Base-by-base conservation (phyloP, 495 filamentous ascomycete species). In the Hypoxylon lienhwacheense region DNA sequence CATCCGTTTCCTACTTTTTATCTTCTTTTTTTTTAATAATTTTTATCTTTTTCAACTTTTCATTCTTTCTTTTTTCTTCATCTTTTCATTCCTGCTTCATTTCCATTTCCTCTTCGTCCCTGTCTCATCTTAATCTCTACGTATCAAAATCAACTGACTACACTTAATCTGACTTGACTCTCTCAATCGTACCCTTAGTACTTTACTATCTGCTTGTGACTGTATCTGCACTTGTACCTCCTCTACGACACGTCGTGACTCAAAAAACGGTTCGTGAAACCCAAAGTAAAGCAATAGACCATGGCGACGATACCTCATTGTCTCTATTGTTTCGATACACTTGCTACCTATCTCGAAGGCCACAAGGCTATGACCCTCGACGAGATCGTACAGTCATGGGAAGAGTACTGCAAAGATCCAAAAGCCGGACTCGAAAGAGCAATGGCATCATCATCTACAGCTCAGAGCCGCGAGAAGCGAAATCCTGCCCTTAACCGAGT, bases 281-380 rank as follows among this genome's bases (percentile, higher is more conserved):
- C 20, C 14, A 35, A 31, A 37, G 31, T 22, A 15, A 15, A 60
- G 5, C 36, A 64, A n/a, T 12, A n/a, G 17, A 41, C 20, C 51
- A 98, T 97, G 92, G 91, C 93, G 19, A 85, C 84, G 31, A 66
- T 79, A 39, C 84, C 84, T 32, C 91, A 97, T 61, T 97, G 91
- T 66, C 84, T 88, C 51, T 95, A 84, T 72, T 95, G 90, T 73
- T 97, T 97, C 78, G 91, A 98, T 70, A 73, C 75, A 14, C 87
- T 98, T 73, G 65, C 76, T 74, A 36, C 78, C 77, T 54, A 73
- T 46, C 71, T 76, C 44, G 68, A 72, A 32, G 39, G 48, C 34
- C 73, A 71, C 65, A 66, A 72, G 42, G 15, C 76, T 4, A 63
- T 79, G 65, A 75, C 70, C 42, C 81, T 97, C 4, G 47, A 71